Conservation (phyloP, 2,329 filamentous ascomycete species). For the Talaromyces sp. region DNA sequence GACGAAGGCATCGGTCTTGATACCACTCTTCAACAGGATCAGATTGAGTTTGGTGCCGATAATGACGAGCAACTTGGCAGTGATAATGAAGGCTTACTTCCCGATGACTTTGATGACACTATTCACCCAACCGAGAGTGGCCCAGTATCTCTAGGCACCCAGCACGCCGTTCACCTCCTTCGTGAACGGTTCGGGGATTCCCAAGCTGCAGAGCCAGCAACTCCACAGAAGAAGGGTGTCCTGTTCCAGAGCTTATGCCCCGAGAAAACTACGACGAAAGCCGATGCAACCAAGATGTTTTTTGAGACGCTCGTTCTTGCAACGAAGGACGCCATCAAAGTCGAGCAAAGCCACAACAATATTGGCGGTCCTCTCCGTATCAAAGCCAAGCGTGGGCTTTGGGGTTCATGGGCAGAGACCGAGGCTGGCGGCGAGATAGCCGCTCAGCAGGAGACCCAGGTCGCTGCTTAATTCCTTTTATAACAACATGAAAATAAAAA, state of each 20-base stretch:
- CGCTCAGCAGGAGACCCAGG: conserved; percentile 31
- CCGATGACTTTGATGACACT: conserved; percentile 72
- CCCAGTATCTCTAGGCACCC: conserved; percentile 83
- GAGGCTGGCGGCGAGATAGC: conserved; percentile 46
- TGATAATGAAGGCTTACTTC: conserved; percentile 44
- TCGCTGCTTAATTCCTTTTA: neutral
- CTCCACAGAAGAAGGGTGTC: conserved; percentile 71
- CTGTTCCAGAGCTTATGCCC: conserved; percentile 90
- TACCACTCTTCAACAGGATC: conserved; percentile 47
- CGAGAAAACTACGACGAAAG: conserved; percentile 70
- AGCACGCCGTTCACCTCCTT: conserved; percentile 91
- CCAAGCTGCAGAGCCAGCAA: conserved; percentile 60
- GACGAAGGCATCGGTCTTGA: conserved; percentile 51
- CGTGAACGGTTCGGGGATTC: conserved; percentile 72
- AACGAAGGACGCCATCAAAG: conserved; percentile 96
- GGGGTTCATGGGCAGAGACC: conserved; percentile 90
- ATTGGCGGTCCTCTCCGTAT: conserved; percentile 79
- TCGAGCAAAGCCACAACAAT: conserved; percentile 70
- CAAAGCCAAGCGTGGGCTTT: conserved; percentile 87
- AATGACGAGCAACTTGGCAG: conserved; percentile 44
- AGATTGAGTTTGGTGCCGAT: conserved; percentile 63
- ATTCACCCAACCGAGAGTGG: conserved; percentile 79
- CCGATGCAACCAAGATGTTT: conserved; percentile 98
- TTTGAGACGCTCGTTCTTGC: conserved; percentile 94
- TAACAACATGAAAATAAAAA: neutral